Evolutionary conservation across 805 yeast genomes (phyloP).

Genomic region (Candida boleticola): DNA sequence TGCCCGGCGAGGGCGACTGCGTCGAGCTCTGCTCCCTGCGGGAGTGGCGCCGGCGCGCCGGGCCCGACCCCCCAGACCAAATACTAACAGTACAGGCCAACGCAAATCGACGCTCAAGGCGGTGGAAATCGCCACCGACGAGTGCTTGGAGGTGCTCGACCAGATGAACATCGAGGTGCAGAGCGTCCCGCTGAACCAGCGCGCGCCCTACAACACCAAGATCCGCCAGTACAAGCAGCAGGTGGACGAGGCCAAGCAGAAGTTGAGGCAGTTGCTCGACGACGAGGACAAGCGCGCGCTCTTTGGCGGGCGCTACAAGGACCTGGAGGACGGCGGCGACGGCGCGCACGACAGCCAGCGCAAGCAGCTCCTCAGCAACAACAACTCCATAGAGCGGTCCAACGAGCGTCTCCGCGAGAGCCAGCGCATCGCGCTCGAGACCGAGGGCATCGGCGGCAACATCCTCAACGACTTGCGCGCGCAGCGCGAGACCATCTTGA

Average conservation of each 20-base stretch:
- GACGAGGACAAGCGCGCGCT: conserved; percentile 69
- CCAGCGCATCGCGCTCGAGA: conserved; percentile 86
- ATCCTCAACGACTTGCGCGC: conserved; percentile 85
- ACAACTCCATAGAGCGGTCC: conserved; percentile 77
- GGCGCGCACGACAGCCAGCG: conserved; percentile 63
- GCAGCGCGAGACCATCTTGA: conserved; percentile 88
- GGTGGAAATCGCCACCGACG: conserved; percentile 70
- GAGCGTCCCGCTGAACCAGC: conserved; percentile 69
- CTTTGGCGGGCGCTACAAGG: conserved; percentile 57
- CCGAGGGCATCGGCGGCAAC: conserved; percentile 88
- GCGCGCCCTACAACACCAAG: conserved; percentile 72
- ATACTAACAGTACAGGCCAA: conserved; percentile 43
- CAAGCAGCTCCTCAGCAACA: conserved; percentile 72
- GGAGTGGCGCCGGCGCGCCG: too few species aligned
- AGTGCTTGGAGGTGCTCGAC: conserved; percentile 75
- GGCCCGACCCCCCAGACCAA: too few species aligned
- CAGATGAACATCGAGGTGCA: conserved; percentile 87
- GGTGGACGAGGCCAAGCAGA: conserved; percentile 53
- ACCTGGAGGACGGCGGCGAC: conserved; percentile 22
- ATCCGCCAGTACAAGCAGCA: conserved; percentile 68
- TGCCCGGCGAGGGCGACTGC: too few species aligned
- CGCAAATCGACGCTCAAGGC: conserved; percentile 56
- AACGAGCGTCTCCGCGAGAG: conserved; percentile 83
- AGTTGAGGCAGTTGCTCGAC: conserved; percentile 58
- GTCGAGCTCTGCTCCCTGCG: too few species aligned